Conservation (phyloP, 2,329 filamentous ascomycete species). For the Fusarium transvaalense region DNA sequence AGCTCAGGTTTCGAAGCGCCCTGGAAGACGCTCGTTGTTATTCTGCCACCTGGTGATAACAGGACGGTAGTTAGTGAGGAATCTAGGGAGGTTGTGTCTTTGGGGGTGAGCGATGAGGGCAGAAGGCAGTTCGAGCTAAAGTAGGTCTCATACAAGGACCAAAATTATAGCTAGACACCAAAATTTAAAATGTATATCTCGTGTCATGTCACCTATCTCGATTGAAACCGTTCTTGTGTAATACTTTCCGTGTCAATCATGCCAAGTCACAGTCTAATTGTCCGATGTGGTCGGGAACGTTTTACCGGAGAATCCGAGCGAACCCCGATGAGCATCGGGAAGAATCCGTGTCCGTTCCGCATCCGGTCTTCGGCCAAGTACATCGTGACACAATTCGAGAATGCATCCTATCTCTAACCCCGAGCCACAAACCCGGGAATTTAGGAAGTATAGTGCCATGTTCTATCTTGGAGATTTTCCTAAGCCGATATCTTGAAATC, state of each 20-base stretch:
- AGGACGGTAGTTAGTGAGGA: slow-evolving; percentile 6
- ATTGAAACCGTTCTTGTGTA: too few species aligned
- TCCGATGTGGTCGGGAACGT: too few species aligned
- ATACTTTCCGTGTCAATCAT: too few species aligned
- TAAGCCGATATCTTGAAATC: not conserved
- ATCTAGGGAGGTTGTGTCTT: not conserved
- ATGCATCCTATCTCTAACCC: not conserved
- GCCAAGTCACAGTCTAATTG: too few species aligned
- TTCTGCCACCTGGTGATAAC: slow-evolving; percentile 52
- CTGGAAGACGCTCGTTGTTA: slow-evolving; percentile 52
- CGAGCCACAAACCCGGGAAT: not conserved
- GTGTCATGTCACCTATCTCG: too few species aligned
- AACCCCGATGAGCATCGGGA: not conserved
- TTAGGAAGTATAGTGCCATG: not conserved
- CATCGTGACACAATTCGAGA: not conserved
- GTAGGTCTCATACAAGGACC: not conserved
- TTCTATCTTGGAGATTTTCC: too few species aligned
- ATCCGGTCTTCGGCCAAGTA: not conserved
- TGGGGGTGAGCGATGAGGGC: slow-evolving; percentile 12
- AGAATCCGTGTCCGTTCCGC: not conserved
- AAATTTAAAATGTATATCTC: not conserved
- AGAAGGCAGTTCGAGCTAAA: slow-evolving; percentile 2
- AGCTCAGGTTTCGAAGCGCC: slow-evolving; percentile 51
- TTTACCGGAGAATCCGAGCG: not conserved
- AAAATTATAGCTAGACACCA: not conserved